Evolutionary conservation across 495 filamentous ascomycete species (phyloP), one percentile per base, ranked within the genome.

Genomic region (Daldinia loculata): DNA sequence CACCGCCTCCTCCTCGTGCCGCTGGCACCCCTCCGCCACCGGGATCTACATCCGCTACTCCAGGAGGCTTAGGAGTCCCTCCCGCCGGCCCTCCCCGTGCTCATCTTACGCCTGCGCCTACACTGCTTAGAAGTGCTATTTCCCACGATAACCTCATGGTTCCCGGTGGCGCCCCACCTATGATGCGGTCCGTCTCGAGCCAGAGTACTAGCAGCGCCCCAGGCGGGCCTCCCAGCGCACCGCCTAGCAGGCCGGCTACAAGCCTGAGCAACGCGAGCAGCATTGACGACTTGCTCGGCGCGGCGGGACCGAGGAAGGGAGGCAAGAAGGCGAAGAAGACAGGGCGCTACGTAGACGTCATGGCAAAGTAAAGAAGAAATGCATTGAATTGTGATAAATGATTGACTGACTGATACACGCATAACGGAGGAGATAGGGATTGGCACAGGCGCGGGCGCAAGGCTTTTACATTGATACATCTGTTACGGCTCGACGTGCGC

Each of bases 321-420:
- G 87, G 85, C 22, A 93, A 88, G 82, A 90, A 89, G 75, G 86
- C 86, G 71, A 92, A 92, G 84, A 97, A 92, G 83, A 89, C 89
- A 3, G 88, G 92, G 48, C 81, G 92, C 29, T 98, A 98, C 85
- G 87, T 98, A 24, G 94, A 98, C 85, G 92, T 97, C 64, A 97
- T 98, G 94, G 91, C 89, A 6, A 83, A 85, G 65, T 84, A 79
- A 67, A 29, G 58, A 56, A 56, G 53, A 17, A 19, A 36, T 30
- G 15, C 27, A 56, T 19, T 19, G 30, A 14, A 56, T 56, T 8
- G 30, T 12, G 27, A 36, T 53, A 53, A 27, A 53, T 53, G 50
- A 53, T 53, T 48, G 51, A 30, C 24, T 53, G 51, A 56, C 29
- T 15, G 12, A 36, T 56, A 19, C 27, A 56, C 4, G 27, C 26